Percentiles rank a stretch among this genome's conserved stretches.
Conservation (phyloP, 2,329 filamentous ascomycete species). For the Aaosphaeria pasadenensis region DNA sequence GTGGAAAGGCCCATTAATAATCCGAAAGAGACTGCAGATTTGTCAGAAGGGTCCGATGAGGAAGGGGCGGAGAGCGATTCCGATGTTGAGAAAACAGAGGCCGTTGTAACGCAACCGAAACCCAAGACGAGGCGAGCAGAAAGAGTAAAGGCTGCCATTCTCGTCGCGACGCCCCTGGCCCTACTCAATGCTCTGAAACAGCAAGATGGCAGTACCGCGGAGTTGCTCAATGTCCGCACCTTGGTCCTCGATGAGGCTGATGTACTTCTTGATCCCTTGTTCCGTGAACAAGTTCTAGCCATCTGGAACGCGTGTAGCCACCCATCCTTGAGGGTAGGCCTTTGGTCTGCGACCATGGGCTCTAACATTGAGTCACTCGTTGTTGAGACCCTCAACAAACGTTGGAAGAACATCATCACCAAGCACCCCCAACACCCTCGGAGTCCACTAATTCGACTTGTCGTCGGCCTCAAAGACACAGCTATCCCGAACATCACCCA, state of each 20-base stretch:
- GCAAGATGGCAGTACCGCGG: constrained; percentile 42
- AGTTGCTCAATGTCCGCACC: constrained; percentile 66
- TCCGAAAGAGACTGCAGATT: constrained; percentile 31
- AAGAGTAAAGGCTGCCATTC: constrained; percentile 70
- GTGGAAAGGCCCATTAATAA: constrained; percentile 30
- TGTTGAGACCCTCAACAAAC: constrained; percentile 53
- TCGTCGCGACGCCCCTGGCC: constrained; percentile 76
- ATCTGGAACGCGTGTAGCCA: constrained; percentile 80
- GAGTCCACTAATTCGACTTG: constrained; percentile 68
- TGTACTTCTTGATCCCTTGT: constrained; percentile 86
- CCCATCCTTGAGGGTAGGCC: constrained; percentile 67
- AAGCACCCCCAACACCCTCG: constrained; percentile 32
- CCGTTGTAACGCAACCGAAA: constrained; percentile 33
- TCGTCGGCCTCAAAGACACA: constrained; percentile 95
- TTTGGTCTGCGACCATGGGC: constrained; percentile 97
- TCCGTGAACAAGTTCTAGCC: constrained; percentile 80
- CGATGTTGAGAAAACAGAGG: constrained; percentile 36
- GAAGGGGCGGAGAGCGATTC: constrained; percentile 30
- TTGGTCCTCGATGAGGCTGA: constrained; percentile 92
- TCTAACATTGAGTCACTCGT: constrained; percentile 84
- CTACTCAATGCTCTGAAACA: constrained; percentile 69
- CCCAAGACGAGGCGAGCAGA: constrained; percentile 39
- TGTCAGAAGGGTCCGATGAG: constrained; percentile 38
- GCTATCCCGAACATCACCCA: constrained; percentile 91
- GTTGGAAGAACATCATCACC: constrained; percentile 34